Percentiles rank a stretch among this genome's conserved stretches.
These are phyloP conservation scores for Wickerhamiella nectarea DNA, from an alignment of 805 yeast species.

Conservation along the genomic window DNA sequence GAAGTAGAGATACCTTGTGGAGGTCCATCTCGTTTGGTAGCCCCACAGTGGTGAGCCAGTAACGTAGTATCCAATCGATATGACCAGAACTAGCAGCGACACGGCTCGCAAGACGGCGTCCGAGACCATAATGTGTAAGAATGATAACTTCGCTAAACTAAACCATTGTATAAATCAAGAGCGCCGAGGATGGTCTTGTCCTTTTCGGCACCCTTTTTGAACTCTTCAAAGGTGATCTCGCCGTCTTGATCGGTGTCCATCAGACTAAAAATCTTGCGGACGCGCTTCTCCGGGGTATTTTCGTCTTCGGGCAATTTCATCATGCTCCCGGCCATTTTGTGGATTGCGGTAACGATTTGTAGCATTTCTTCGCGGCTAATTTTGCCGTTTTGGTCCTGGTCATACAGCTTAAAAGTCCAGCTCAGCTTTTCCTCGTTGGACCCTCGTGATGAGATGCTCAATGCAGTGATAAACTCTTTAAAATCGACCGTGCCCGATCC, in stretches of 20 bases:
- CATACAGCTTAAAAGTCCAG: constrained; percentile 87
- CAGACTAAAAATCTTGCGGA: constrained; percentile 60
- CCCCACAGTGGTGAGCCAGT: constrained; percentile 53
- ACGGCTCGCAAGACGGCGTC: not conserved
- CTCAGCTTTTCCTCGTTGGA: constrained; percentile 65
- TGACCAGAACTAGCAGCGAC: not conserved
- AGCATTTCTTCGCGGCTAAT: constrained; percentile 69
- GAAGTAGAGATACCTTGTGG: constrained; percentile 31
- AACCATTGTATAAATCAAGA: constrained; percentile 64
- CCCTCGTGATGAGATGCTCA: constrained; percentile 80
- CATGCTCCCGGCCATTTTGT: constrained; percentile 93
- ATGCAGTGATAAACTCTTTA: constrained; percentile 79
- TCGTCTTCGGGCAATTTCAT: constrained; percentile 81
- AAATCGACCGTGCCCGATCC: constrained; percentile 73
- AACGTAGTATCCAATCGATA: constrained; percentile 23
- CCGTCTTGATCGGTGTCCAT: constrained; percentile 61
- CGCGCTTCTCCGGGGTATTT: constrained; percentile 78
- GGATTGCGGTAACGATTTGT: constrained; percentile 65
- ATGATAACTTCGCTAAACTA: constrained; percentile 44
- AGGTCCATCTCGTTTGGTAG: constrained; percentile 36
- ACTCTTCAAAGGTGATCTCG: constrained; percentile 68
- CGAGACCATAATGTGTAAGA: not conserved
- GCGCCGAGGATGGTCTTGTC: constrained; percentile 70
- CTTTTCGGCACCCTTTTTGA: constrained; percentile 62
- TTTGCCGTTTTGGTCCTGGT: constrained; percentile 63